Percentiles rank a stretch among this genome's conserved stretches.
Evolutionary conservation across 495 filamentous ascomycete genomes (phyloP).

Genomic region (Hypoxylon lenormandii): DNA sequence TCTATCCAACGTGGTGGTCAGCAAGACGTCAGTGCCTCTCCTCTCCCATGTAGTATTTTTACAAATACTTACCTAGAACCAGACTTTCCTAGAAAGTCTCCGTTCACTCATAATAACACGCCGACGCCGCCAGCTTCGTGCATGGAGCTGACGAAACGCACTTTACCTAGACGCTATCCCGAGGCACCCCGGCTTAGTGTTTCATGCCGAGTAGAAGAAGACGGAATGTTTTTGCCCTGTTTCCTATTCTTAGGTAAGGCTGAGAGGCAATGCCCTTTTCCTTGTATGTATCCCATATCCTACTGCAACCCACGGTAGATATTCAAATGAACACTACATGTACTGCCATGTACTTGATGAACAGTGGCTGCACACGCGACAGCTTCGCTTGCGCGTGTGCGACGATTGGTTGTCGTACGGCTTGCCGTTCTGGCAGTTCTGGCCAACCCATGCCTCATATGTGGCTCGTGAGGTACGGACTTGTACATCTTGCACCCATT

Average conservation of each 20-base stretch:
- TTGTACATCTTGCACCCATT: conserved; percentile 4
- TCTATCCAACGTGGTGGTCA: conserved; percentile 28
- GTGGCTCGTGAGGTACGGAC: conserved; percentile 33
- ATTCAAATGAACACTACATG: background rate
- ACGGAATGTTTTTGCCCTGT: background rate
- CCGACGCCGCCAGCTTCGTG: background rate
- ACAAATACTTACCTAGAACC: background rate
- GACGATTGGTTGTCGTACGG: conserved; percentile 50
- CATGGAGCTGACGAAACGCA: background rate
- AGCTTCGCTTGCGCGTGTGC: conserved; percentile 14
- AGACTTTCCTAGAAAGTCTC: background rate
- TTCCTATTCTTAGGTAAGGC: conserved; percentile 1
- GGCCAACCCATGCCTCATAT: background rate
- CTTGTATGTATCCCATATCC: background rate
- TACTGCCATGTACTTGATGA: background rate
- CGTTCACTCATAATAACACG: background rate
- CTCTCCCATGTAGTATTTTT: conserved; percentile 9
- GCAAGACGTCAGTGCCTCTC: background rate
- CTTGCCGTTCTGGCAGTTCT: conserved; percentile 1
- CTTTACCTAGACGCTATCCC: background rate
- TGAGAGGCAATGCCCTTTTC: background rate
- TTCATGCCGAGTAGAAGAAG: background rate
- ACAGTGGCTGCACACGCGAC: conserved; percentile 7
- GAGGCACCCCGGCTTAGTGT: background rate
- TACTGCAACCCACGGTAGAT: background rate